These are phyloP conservation scores for Selaginella moellendorffii DNA, from an alignment of 75 land plant species.

Conservation along the genomic window DNA sequence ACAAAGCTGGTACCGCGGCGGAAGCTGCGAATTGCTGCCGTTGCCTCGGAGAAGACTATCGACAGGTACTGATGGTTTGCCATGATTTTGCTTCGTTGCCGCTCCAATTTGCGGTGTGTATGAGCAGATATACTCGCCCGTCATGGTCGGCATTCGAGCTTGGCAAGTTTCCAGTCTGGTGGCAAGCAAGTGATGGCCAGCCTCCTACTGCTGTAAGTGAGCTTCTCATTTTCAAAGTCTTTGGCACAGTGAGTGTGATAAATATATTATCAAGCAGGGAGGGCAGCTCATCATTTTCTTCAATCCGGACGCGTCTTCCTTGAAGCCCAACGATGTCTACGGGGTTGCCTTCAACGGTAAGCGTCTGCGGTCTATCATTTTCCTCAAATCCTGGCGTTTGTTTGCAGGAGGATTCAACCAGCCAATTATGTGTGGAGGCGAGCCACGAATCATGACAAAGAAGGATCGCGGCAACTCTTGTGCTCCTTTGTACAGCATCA, in stretches of 20 bases:
- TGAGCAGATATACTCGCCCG: conserved; percentile 45
- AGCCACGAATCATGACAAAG: conserved; percentile 64
- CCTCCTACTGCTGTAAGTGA: conserved; percentile 56
- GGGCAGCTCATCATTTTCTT: conserved; percentile 46
- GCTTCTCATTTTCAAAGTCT: not conserved
- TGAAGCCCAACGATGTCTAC: conserved; percentile 48
- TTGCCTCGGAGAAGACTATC: too few species aligned
- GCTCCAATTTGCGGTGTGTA: not conserved
- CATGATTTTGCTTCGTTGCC: not conserved
- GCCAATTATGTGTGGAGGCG: conserved; percentile 94
- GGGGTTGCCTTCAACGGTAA: conserved; percentile 88
- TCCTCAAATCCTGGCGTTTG: not conserved
- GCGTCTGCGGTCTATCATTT: conserved; percentile 1
- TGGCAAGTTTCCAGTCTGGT: conserved; percentile 52
- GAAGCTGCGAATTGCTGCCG: too few species aligned
- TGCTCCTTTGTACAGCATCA: conserved; percentile 52
- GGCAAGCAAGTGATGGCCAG: conserved; percentile 71
- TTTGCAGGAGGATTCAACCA: conserved; percentile 84
- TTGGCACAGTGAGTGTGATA: too few species aligned
- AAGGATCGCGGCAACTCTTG: conserved; percentile 53
- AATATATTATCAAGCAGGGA: conserved; percentile 54
- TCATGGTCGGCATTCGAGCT: conserved; percentile 79
- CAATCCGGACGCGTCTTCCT: conserved; percentile 44
- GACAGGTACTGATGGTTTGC: too few species aligned
- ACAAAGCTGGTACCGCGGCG: too few species aligned